These are phyloP conservation scores for Tubosaeta brunneosetosa DNA, from an alignment of 768 basidiomycete species.

Conservation along the genomic window DNA sequence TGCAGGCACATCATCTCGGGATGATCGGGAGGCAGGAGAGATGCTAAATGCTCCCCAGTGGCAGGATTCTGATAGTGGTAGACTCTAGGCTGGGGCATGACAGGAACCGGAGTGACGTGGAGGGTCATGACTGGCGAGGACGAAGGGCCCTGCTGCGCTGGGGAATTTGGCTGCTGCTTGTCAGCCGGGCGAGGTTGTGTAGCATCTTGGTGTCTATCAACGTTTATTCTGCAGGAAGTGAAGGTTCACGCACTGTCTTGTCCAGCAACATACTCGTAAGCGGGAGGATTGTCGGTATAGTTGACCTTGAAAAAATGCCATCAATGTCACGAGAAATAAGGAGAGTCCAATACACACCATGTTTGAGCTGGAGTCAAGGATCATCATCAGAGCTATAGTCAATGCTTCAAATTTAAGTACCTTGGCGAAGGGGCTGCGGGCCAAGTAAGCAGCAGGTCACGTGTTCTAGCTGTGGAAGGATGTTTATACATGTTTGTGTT, in stretches of 20 bases:
- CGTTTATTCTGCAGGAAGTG: not conserved
- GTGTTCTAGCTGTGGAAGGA: conserved; percentile 6
- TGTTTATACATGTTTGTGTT: conserved; percentile 15
- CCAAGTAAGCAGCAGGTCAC: conserved; percentile 9
- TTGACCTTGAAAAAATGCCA: conserved; percentile 8
- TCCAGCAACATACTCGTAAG: conserved; percentile 41
- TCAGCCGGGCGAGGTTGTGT: conserved; percentile 1
- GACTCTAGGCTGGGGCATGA: conserved; percentile 44
- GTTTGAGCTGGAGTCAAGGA: conserved; percentile 19
- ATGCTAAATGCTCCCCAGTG: conserved; percentile 54
- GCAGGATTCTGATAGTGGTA: conserved; percentile 66
- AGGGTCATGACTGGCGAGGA: conserved; percentile 16
- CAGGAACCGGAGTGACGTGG: conserved; percentile 29
- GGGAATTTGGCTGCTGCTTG: conserved; percentile 11
- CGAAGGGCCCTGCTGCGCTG: conserved; percentile 2
- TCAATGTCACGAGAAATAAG: not conserved
- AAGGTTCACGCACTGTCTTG: conserved; percentile 25
- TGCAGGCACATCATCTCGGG: conserved; percentile 87
- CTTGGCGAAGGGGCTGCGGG: not conserved
- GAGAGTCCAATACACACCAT: conserved; percentile 19
- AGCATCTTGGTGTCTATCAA: conserved; percentile 9
- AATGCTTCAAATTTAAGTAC: not conserved
- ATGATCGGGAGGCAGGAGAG: conserved; percentile 69
- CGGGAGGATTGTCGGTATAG: conserved; percentile 40
- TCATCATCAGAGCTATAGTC: conserved; percentile 15